Evolutionary conservation across 2,329 filamentous ascomycete species (phyloP).

Genomic region (Venturia carpophila): DNA sequence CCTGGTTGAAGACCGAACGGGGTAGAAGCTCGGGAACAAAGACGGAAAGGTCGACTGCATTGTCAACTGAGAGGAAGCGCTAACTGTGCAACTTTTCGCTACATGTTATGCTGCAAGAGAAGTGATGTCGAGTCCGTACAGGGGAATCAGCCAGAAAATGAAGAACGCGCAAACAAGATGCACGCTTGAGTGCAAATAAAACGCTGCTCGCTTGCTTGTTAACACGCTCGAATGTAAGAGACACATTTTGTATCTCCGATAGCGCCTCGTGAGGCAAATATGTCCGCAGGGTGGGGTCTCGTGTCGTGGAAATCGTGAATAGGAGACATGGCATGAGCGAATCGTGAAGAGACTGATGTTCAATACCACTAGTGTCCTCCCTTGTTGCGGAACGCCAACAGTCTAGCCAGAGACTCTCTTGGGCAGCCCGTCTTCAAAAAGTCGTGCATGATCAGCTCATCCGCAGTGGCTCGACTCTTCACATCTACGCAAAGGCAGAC

Average conservation of each 20-base stretch:
- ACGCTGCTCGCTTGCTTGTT: background rate
- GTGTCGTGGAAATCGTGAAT: conserved; percentile 10
- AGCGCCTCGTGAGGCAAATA: background rate
- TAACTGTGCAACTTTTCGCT: background rate
- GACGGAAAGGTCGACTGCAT: background rate
- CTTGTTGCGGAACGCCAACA: conserved; percentile 76
- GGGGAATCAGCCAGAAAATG: background rate
- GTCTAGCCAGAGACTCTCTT: conserved; percentile 70
- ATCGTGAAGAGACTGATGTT: background rate
- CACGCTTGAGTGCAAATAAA: background rate
- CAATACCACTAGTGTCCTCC: conserved; percentile 30
- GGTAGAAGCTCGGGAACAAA: background rate
- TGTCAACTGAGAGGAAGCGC: background rate
- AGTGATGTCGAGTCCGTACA: background rate
- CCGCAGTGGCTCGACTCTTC: conserved; percentile 82
- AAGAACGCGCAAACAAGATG: background rate
- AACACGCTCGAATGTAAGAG: background rate
- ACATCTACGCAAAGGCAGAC: conserved; percentile 97
- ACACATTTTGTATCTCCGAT: background rate
- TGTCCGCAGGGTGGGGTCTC: background rate
- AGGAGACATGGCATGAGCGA: background rate
- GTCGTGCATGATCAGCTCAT: conserved; percentile 83
- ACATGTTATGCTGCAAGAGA: background rate
- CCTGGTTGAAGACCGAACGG: background rate
- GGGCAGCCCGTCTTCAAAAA: conserved; percentile 91